Base-by-base conservation (phyloP, 164 flowering plant species). In the Dillenia suffruticosa region DNA sequence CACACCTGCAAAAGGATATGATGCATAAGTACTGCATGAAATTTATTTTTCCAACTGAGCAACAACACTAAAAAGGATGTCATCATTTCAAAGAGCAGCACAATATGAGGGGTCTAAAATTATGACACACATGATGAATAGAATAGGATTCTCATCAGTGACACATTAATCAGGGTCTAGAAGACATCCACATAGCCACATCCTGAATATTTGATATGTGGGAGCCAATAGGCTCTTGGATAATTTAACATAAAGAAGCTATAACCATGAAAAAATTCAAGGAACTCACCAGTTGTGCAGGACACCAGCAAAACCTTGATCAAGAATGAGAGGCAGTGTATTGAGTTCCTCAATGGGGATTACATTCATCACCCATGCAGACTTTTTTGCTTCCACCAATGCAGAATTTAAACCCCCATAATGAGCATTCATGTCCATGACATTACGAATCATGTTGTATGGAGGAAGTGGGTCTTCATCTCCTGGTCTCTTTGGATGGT, bases 381-480 rank as follows among this genome's bases (percentile, higher is more conserved):
- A 84, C 70, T 89, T 87, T 67, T 70, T 69, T 22, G 74, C 84
- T 74, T 87, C 95, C 76, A 86, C 11, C 56, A 91, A 75, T 49
- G 98, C 98, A 74, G 90, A 82, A 84, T 86, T 93, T 49, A 93
- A 72, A 56, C 92, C 93, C 57, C 98, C 98, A 75, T 79, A 94
- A 69, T 74, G 79, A 65, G 98, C 97, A 85, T 70, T 94, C 97
- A 94, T 86, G 77, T 94, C 97, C 96, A 94, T 86, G 56, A 91
- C 95, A 79, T 94, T 94, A 43, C 96, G 90, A 58, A 94, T 66
- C 97, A 93, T 90, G 78, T 93, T 93, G 70, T 69, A 93, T 49
- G 97, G 98, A 73, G 98, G 98, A 58, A 86, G 69, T 58, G 97
- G 98, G 58, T 93, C 98, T 77, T 93, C 97, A 80, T 93, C 96